These are phyloP conservation scores for Pythium aristosporum DNA, from an alignment of 352 stramenopile species.

Conservation along the genomic window DNA sequence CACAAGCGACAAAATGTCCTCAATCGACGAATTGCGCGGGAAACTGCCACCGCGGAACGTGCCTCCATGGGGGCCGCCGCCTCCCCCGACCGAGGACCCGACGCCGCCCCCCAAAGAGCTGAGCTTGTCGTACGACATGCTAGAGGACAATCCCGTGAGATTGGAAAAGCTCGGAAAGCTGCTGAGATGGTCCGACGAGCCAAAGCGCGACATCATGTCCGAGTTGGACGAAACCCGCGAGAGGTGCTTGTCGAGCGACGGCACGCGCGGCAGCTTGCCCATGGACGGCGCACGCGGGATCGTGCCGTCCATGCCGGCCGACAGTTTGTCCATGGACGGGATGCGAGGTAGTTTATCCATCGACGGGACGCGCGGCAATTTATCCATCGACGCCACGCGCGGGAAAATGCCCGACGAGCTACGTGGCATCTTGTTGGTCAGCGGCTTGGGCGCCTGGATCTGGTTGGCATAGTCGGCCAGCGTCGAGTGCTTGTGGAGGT, in stretches of 20 bases:
- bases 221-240: conserved; percentile 53
- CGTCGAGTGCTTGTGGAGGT: conserved; percentile 13
- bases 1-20: conserved; percentile 85
- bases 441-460: conserved; percentile 69
- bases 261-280: conserved; percentile 66
- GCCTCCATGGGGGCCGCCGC: background rate
- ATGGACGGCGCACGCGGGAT: conserved; percentile 66
- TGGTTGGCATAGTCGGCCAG: conserved; percentile 47
- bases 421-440: conserved; percentile 79
- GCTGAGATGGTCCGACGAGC: conserved; percentile 61
- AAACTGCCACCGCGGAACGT: conserved; percentile 36
- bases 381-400: conserved; percentile 73
- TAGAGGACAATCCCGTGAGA: conserved; percentile 57
- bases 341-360: conserved; percentile 67
- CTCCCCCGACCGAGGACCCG: background rate
- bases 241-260: conserved; percentile 39
- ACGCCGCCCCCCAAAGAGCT: conserved; percentile 36
- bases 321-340: conserved; percentile 72
- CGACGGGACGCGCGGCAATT: conserved; percentile 49
- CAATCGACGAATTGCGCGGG: conserved; percentile 83
- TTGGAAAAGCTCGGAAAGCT: conserved; percentile 82
- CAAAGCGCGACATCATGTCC: conserved; percentile 73
- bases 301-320: conserved; percentile 34
- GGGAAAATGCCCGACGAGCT: conserved; percentile 82
- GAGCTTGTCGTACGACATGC: conserved; percentile 77